Evolutionary conservation across 1,284 basidiomycete genomes (phyloP).

Genomic region (Singerocomus rubriflavus): DNA sequence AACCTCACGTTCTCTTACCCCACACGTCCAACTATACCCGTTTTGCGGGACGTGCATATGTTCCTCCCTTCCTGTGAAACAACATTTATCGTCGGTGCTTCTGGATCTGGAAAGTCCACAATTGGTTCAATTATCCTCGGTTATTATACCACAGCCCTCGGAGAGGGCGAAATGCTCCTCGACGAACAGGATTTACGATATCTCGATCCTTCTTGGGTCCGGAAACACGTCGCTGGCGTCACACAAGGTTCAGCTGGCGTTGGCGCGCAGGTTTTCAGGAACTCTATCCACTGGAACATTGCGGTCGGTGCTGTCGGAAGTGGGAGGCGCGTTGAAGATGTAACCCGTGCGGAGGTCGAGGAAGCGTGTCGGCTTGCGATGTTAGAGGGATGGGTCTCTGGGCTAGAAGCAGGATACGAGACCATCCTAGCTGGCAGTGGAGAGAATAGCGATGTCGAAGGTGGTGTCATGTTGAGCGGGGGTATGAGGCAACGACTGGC

Average conservation of each 20-base stretch:
- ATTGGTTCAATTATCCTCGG: conserved; percentile 76
- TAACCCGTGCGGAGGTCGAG: conserved; percentile 69
- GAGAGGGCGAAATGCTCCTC: conserved; percentile 61
- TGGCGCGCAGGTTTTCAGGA: conserved; percentile 31
- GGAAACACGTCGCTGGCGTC: conserved; percentile 74
- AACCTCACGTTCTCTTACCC: conserved; percentile 83
- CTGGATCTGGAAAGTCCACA: conserved; percentile 80
- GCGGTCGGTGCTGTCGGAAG: conserved; percentile 67
- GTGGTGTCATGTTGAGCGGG: conserved; percentile 80
- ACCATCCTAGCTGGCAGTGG: conserved; percentile 54
- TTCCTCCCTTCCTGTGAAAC: conserved; percentile 71
- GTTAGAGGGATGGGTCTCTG: conserved; percentile 84
- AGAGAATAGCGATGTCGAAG: conserved; percentile 44
- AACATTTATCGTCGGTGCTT: conserved; percentile 79
- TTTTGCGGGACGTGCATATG: conserved; percentile 50
- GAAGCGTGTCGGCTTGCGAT: conserved; percentile 83
- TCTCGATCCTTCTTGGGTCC: conserved; percentile 75
- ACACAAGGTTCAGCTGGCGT: conserved; percentile 54
- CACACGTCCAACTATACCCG: conserved; percentile 54
- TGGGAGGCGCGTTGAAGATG: conserved; percentile 41
- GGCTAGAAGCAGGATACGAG: conserved; percentile 86
- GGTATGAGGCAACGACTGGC: conserved; percentile 93
- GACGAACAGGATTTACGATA: conserved; percentile 80
- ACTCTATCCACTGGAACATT: conserved; percentile 84
- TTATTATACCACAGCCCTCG: conserved; percentile 64